A percentile compares a stretch with the other conserved stretches of the same genome.
These are phyloP conservation scores for Fusarium secorum DNA, from an alignment of 2,329 filamentous ascomycete species.

Conservation along the genomic window DNA sequence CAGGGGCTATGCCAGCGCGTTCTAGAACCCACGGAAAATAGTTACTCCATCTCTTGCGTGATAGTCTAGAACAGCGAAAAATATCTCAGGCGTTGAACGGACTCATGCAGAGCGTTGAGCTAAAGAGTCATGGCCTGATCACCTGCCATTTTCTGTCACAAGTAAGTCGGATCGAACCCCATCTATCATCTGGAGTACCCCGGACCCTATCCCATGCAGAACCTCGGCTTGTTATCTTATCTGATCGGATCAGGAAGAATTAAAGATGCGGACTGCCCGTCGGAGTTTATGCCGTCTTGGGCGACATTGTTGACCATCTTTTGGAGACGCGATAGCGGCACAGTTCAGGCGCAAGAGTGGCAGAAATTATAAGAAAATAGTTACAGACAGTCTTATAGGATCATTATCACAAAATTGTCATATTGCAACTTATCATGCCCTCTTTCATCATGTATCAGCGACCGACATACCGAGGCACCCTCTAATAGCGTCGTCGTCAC, in stretches of 20 bases:
- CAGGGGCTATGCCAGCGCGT: accelerated
- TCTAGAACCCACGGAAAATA: neutral
- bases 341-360: neutral
- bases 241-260: neutral
- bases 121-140: neutral
- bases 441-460: neutral
- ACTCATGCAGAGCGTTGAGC: neutral
- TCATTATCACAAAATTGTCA: accelerated
- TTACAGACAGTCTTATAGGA: accelerated
- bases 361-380: neutral
- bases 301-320: neutral
- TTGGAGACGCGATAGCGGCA: neutral
- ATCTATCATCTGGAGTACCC: neutral
- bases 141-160: neutral
- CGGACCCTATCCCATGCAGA: neutral
- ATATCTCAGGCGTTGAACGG: neutral
- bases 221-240: constrained; percentile 9
- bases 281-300: neutral
- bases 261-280: neutral
- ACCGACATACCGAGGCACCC: constrained; percentile 5
- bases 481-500: constrained; percentile 2
- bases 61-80: neutral
- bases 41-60: neutral
- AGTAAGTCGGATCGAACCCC: neutral
- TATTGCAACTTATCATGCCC: neutral